Percentiles rank a stretch among this genome's conserved stretches.
Conservation (phyloP, 2,329 filamentous ascomycete genomes). For the Aspergillus viridinutans region DNA sequence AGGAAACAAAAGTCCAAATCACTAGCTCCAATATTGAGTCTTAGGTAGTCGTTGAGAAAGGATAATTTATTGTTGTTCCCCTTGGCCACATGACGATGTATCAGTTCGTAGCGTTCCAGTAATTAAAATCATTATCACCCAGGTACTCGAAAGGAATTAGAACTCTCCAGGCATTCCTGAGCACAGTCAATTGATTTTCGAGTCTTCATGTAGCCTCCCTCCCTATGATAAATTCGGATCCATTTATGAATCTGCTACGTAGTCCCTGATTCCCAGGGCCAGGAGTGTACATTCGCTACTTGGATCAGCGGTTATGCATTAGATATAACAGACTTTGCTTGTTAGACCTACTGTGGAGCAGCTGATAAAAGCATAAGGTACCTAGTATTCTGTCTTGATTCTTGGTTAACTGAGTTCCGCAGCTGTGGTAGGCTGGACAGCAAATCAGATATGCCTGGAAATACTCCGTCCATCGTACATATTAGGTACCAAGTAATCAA, state of each 20-base stretch:
- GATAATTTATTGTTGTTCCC: background rate
- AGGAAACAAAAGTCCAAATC: background rate
- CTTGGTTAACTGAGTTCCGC: background rate
- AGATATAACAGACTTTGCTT: background rate
- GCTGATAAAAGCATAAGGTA: background rate
- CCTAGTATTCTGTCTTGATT: background rate
- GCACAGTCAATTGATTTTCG: slow-evolving; percentile 3
- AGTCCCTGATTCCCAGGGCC: too few species aligned
- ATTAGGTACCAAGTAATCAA: background rate
- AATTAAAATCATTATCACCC: slow-evolving; percentile 11
- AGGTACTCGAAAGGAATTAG: slow-evolving; percentile 17
- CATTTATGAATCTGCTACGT: background rate
- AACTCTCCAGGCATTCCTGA: slow-evolving; percentile 26
- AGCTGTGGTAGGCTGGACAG: slow-evolving; percentile 3
- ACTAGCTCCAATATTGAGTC: background rate
- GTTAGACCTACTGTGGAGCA: background rate
- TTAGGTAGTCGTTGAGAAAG: background rate
- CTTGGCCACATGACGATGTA: background rate
- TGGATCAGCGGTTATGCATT: background rate
- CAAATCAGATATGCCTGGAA: slow-evolving; percentile 1
- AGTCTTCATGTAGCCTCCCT: background rate
- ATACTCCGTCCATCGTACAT: background rate
- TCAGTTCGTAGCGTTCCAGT: background rate
- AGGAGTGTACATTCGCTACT: background rate
- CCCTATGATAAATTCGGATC: background rate